These are phyloP conservation scores for Hyphodiscus sp. DNA, from an alignment of 2,329 filamentous ascomycete species.

Conservation along the genomic window DNA sequence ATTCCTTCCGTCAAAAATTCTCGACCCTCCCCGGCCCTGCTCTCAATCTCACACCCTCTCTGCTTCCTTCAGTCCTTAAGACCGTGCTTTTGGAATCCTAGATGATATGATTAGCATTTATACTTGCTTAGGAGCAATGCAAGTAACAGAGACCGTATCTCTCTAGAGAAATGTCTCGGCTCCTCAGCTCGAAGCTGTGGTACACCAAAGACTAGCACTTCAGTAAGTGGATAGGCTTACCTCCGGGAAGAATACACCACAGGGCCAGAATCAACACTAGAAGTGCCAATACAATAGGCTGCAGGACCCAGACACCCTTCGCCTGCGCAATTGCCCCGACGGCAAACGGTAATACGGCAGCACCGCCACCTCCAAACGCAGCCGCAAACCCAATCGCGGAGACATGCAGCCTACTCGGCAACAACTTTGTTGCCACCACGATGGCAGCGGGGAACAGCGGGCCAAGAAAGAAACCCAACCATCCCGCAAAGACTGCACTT, in stretches of 20 bases:
- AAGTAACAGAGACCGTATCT: too few relatives aligned
- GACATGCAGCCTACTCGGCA: slow-evolving; percentile 69
- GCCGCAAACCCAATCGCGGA: slow-evolving; percentile 73
- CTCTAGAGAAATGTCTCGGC: too few relatives aligned
- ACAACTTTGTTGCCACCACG: slow-evolving; percentile 65
- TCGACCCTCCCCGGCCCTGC: too few relatives aligned
- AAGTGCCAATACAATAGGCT: slow-evolving; percentile 47
- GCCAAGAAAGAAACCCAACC: slow-evolving; percentile 75
- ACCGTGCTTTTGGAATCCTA: too few relatives aligned
- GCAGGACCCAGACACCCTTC: slow-evolving; percentile 50
- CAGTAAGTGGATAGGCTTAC: not conserved
- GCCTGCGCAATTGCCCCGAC: slow-evolving; percentile 60
- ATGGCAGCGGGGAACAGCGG: slow-evolving; percentile 72
- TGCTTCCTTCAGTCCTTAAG: too few relatives aligned
- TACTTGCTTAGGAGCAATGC: too few relatives aligned
- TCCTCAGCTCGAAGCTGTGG: too few relatives aligned
- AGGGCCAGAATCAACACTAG: slow-evolving; percentile 39
- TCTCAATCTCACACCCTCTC: too few relatives aligned
- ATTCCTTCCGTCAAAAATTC: too few relatives aligned
- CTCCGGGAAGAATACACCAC: slow-evolving; percentile 38
- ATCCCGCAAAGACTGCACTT: slow-evolving; percentile 62
- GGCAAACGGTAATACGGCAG: slow-evolving; percentile 58
- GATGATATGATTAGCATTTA: too few relatives aligned
- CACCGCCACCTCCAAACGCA: slow-evolving; percentile 66
- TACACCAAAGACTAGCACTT: too few relatives aligned